Conservation (phyloP, 2,329 filamentous ascomycete genomes). For the Sporothrix phasma region DNA sequence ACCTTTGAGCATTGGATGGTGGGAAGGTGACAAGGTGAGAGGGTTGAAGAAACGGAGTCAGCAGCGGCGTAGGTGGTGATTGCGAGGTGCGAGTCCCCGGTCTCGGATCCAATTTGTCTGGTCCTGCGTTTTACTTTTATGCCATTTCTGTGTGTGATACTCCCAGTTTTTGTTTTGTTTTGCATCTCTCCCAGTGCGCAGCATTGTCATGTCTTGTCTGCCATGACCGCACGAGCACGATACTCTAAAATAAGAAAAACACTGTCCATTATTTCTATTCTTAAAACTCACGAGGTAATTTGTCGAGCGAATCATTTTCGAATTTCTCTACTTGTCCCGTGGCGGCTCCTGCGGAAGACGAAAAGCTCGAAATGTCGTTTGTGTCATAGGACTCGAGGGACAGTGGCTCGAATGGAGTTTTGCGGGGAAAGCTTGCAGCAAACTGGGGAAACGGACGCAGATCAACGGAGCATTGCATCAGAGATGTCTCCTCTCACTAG, state of each 20-base stretch:
- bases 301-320: no score
- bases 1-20: constrained; percentile 32
- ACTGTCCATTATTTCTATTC: no score
- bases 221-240: background rate
- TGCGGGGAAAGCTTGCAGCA: constrained; percentile 3
- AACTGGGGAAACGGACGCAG: background rate
- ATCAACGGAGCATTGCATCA: background rate
- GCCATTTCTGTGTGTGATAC: no score
- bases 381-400: background rate
- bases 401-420: background rate
- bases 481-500: background rate
- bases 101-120: background rate
- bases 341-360: background rate
- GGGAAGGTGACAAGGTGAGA: background rate
- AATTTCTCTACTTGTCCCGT: no score
- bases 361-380: background rate
- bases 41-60: no score
- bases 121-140: background rate
- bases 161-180: background rate
- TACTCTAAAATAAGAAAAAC: no score
- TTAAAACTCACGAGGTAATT: no score
- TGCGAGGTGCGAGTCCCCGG: background rate
- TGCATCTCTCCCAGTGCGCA: background rate
- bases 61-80: background rate
- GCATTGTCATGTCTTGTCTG: background rate